Evolutionary conservation across 192 early-diverging fungal species (phyloP), one percentile per base, ranked within the genome.

Genomic region (Gigaspora rosea): DNA sequence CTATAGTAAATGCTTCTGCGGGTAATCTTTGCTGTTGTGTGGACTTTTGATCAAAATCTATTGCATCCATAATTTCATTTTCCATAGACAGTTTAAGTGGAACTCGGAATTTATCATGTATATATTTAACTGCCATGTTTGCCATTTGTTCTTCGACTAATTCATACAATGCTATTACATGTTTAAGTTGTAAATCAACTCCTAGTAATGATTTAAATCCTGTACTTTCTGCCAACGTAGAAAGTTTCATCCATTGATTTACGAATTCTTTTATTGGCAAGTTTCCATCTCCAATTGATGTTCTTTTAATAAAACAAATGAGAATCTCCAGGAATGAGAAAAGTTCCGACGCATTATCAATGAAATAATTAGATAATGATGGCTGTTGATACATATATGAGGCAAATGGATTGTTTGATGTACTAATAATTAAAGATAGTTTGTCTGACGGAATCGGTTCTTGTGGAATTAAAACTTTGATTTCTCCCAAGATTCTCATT

Each of bases 231-330:
- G 48, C 35, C 22, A 78, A 62, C 7, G 33, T 20, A 33, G 70
- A 73, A 49, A 78, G 11, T 64, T 78, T 73, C 27, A 63, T 62
- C 77, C 77, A 78, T 73, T 74, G 70, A n/a, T 73, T 49, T 20
- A 71, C 18, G 52, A 49, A 78, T 12, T 78, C 69, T n/a, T 52
- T 63, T 9, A 78, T 47, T 13, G 12, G 8, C 8, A 73, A 41
- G 12, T 71, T 46, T 22, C 58, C 48, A 20, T 52, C 35, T 18
- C 69, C 58, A 41, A 50, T 36, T 12, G 77, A 73, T 41, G 70
- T 75, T 63, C 77, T 47, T 49, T 73, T 78, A n/a, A 78, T 35
- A 32, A 78, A 78, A 51, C 59, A 78, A 50, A 78, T 18, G 3
- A 78, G 20, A 20, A 73, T 51, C 52, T 78, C 77, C 16, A 78